Conservation (phyloP, 2,329 filamentous ascomycete species). For the Pseudogymnoascus sp. region DNA sequence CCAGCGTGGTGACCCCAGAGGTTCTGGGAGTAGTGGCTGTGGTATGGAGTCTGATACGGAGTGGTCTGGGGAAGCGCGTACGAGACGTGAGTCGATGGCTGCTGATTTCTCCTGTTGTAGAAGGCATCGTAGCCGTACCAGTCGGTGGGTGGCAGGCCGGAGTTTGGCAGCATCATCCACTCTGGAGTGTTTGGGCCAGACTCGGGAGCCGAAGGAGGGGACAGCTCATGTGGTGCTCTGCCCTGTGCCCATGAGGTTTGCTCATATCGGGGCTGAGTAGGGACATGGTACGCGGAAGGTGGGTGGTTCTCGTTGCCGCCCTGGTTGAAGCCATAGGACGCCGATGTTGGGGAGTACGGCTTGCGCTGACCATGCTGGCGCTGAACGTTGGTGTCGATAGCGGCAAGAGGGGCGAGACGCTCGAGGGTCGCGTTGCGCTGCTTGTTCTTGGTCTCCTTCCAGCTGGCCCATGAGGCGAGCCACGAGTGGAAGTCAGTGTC, state of each 20-base stretch:
- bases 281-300: constrained; percentile 21
- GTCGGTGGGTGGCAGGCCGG: constrained; percentile 43
- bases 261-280: constrained; percentile 21
- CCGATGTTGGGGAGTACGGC: constrained; percentile 34
- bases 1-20: constrained; percentile 38
- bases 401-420: constrained; percentile 33
- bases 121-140: constrained; percentile 41
- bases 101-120: constrained; percentile 32
- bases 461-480: constrained; percentile 58
- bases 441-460: constrained; percentile 39
- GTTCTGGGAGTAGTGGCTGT: constrained; percentile 33
- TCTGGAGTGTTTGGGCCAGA: constrained; percentile 46
- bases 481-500: constrained; percentile 55
- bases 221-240: constrained; percentile 31
- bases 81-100: constrained; percentile 20
- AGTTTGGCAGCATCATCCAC: constrained; percentile 37
- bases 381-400: constrained; percentile 54
- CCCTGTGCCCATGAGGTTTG: constrained; percentile 26
- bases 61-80: constrained; percentile 37
- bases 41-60: constrained; percentile 40
- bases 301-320: constrained; percentile 27
- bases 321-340: constrained; percentile 42
- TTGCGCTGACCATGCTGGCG: constrained; percentile 42
- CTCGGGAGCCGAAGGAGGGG: constrained; percentile 44
- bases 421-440: constrained; percentile 27